Evolutionary conservation across 371 early-diverging fungal species (phyloP).

Genomic region (Mortierella sp.): DNA sequence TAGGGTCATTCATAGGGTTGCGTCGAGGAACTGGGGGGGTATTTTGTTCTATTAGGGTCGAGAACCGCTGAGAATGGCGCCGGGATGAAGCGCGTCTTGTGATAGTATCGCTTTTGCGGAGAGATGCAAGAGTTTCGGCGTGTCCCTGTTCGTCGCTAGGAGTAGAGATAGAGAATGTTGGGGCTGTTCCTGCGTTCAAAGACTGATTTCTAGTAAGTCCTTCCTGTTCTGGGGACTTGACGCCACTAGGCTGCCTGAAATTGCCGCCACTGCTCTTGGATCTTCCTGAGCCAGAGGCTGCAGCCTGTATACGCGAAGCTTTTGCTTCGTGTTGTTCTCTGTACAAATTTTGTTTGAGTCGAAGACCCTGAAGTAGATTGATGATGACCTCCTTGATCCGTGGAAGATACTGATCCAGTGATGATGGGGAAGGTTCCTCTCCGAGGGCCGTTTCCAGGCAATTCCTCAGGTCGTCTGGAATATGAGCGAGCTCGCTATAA

Average conservation of each 20-base stretch:
- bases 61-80: slow-evolving; percentile 45
- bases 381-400: slow-evolving; percentile 69
- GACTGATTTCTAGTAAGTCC: slow-evolving; percentile 13
- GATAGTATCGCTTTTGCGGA: slow-evolving; percentile 57
- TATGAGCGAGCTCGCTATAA: slow-evolving; percentile 63
- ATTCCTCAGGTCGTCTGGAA: slow-evolving; percentile 64
- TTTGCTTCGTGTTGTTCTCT: slow-evolving; percentile 53
- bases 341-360: slow-evolving; percentile 64
- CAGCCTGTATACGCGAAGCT: slow-evolving; percentile 23
- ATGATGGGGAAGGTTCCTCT: slow-evolving; percentile 63
- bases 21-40: slow-evolving; percentile 37
- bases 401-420: slow-evolving; percentile 68
- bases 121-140: slow-evolving; percentile 61
- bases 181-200: slow-evolving; percentile 19
- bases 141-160: slow-evolving; percentile 35
- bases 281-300: slow-evolving; percentile 12
- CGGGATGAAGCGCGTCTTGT: slow-evolving; percentile 55
- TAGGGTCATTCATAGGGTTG: slow-evolving; percentile 27
- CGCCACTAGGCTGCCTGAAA: slow-evolving; percentile 22
- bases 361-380: slow-evolving; percentile 64
- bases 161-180: slow-evolving; percentile 25
- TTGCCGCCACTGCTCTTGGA: slow-evolving; percentile 25
- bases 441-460: slow-evolving; percentile 63
- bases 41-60: slow-evolving; percentile 40
- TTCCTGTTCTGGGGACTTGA: slow-evolving; percentile 10